phyloP scores from a whole-genome alignment of 2,329 filamentous ascomycete species.

The Arthroderma uncinatum region DNA sequence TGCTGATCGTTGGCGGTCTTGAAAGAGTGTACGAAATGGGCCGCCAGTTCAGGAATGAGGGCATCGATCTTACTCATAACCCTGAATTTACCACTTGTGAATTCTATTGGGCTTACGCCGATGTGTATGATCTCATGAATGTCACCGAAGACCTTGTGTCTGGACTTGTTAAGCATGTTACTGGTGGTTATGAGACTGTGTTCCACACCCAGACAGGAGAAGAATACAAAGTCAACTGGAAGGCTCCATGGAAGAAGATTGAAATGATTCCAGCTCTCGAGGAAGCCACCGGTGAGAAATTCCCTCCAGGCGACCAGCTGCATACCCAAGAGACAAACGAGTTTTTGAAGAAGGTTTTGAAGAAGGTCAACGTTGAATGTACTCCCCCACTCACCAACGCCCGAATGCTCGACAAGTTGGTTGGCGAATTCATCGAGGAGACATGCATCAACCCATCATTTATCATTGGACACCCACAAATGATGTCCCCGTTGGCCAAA shows the following conservation, averaged over 20 bases:
- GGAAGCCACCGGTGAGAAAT: slow-evolving; percentile 81
- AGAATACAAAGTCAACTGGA: slow-evolving; percentile 88
- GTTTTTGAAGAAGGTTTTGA: slow-evolving; percentile 72
- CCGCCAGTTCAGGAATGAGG: slow-evolving; percentile 90
- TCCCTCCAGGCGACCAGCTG: slow-evolving; percentile 77
- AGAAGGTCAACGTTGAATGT: slow-evolving; percentile 87
- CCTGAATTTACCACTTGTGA: slow-evolving; percentile 96
- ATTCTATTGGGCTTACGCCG: slow-evolving; percentile 90
- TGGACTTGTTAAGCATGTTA: slow-evolving; percentile 75
- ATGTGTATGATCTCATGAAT: slow-evolving; percentile 82
- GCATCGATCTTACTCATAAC: slow-evolving; percentile 88
- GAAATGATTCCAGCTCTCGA: slow-evolving; percentile 95
- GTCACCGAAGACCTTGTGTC: slow-evolving; percentile 90
- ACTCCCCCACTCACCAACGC: slow-evolving; percentile 83
- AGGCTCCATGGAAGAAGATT: slow-evolving; percentile 80
- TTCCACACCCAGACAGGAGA: slow-evolving; percentile 83
- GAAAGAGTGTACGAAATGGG: slow-evolving; percentile 94
- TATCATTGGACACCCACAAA: slow-evolving; percentile 70
- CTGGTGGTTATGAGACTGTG: slow-evolving; percentile 70
- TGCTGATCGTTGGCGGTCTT: slow-evolving; percentile 84
- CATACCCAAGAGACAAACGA: slow-evolving; percentile 82
- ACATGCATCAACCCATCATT: slow-evolving; percentile 89
- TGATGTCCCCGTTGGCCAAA: slow-evolving; percentile 96
- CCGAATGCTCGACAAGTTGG: slow-evolving; percentile 90
- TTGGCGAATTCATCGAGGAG: slow-evolving; percentile 89